Percentiles rank a stretch among this genome's conserved stretches.
Evolutionary conservation across 495 filamentous ascomycete species (phyloP).

Genomic region (Penicillium arizonense): DNA sequence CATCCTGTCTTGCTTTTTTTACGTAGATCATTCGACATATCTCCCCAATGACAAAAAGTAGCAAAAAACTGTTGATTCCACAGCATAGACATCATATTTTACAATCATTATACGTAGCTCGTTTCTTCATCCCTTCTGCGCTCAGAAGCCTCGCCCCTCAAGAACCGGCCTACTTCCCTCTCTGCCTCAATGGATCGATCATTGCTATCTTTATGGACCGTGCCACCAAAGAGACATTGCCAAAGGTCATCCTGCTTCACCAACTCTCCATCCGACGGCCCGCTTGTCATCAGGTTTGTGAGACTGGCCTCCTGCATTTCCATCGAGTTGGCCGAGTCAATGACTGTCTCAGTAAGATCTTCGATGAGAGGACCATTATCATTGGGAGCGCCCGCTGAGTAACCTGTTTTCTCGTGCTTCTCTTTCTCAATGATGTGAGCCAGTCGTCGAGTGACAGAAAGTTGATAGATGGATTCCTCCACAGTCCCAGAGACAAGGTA

Average conservation of each 20-base stretch:
- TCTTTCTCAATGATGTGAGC: constrained; percentile 63
- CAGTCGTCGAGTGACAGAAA: constrained; percentile 74
- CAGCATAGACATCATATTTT: too few species aligned
- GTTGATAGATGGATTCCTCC: constrained; percentile 83
- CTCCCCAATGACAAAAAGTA: too few species aligned
- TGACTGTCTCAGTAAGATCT: constrained; percentile 51
- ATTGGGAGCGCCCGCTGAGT: constrained; percentile 17
- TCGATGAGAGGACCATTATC: constrained; percentile 23
- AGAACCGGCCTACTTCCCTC: constrained; percentile 41
- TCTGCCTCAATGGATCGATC: constrained; percentile 26
- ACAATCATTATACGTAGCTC: not conserved
- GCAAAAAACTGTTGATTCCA: too few species aligned
- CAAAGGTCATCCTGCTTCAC: constrained; percentile 81
- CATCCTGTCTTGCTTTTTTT: too few species aligned
- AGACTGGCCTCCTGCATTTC: constrained; percentile 73
- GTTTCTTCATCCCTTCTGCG: constrained; percentile 24
- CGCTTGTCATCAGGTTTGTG: constrained; percentile 64
- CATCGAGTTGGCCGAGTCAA: constrained; percentile 79
- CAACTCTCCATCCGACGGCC: constrained; percentile 72
- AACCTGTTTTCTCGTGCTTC: constrained; percentile 22
- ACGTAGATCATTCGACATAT: too few species aligned
- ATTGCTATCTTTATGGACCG: constrained; percentile 20
- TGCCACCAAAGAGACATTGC: constrained; percentile 77
- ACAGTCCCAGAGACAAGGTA: constrained; percentile 87
- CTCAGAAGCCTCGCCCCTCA: constrained; percentile 49